Conservation (phyloP, 306 rosid genomes). For the Morella rubra region DNA sequence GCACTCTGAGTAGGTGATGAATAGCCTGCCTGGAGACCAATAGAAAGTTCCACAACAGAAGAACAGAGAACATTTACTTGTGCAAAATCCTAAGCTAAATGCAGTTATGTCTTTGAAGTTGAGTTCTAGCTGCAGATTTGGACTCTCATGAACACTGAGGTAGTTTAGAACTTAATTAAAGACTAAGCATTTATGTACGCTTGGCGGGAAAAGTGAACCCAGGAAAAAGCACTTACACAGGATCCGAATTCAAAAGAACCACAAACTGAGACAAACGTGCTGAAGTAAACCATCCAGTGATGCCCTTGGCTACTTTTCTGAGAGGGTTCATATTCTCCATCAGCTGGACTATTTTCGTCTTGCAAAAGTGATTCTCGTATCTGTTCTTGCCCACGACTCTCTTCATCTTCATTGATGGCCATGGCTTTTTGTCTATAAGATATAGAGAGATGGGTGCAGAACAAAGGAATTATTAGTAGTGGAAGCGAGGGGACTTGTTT, state of each 20-base stretch:
- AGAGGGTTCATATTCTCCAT: conserved; percentile 26
- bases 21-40: too few species aligned
- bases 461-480: neutral
- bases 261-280: conserved; percentile 75
- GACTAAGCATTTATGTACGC: too few species aligned
- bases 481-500: conserved; percentile 6
- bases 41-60: too few species aligned
- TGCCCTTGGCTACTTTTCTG: conserved; percentile 34
- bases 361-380: conserved; percentile 45
- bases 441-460: conserved; percentile 7
- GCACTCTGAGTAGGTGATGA: too few species aligned
- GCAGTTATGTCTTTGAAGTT: too few species aligned
- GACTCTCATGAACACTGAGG: too few species aligned
- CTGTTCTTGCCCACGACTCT: conserved; percentile 33
- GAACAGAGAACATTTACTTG: too few species aligned
- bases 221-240: conserved; percentile 54
- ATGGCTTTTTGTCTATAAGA: conserved; percentile 31
- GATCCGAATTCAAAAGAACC: conserved; percentile 87
- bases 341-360: conserved; percentile 12
- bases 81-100: too few species aligned
- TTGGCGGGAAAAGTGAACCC: too few species aligned
- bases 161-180: too few species aligned
- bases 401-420: conserved; percentile 57
- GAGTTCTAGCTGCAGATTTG: too few species aligned
- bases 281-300: conserved; percentile 88